Evolutionary conservation across 1,284 basidiomycete genomes (phyloP).

Genomic region (Cystobasidiaceae sp.): DNA sequence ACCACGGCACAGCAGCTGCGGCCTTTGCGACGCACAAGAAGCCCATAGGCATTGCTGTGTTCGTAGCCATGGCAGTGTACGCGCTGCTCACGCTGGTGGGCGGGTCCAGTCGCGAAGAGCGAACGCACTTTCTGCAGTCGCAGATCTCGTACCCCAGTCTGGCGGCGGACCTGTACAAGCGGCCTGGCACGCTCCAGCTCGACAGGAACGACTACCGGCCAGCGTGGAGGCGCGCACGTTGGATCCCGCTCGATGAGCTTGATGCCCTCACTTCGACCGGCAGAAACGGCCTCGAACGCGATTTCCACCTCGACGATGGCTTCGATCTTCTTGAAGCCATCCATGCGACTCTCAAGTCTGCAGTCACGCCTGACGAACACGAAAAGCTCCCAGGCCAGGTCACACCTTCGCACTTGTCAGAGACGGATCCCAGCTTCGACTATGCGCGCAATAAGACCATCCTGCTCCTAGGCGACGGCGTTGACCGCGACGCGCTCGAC

Average conservation of each 20-base stretch:
- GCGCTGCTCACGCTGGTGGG: not conserved
- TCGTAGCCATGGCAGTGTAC: not conserved
- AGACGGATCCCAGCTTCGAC: too few species aligned
- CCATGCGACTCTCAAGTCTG: not conserved
- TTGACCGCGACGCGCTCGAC: slow-evolving; percentile 16
- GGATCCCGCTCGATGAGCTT: slow-evolving; percentile 1
- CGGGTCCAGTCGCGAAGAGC: not conserved
- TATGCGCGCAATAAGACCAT: slow-evolving; percentile 29
- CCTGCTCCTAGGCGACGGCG: slow-evolving; percentile 25
- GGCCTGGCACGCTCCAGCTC: slow-evolving; percentile 9
- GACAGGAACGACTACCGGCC: slow-evolving; percentile 12
- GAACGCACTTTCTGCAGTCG: not conserved
- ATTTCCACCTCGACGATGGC: slow-evolving; percentile 6
- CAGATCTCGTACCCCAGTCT: slow-evolving; percentile 1
- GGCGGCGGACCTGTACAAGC: slow-evolving; percentile 4
- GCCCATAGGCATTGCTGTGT: not conserved
- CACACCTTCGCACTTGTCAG: too few species aligned
- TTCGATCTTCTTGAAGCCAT: slow-evolving; percentile 20
- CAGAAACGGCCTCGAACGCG: slow-evolving; percentile 14
- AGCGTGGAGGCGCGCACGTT: slow-evolving; percentile 12
- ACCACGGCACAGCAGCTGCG: not conserved
- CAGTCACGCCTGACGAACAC: not conserved
- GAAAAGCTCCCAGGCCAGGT: not conserved
- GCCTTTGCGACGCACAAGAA: not conserved
- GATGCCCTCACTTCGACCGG: not conserved